Evolutionary conservation across 805 yeast species (phyloP).

Genomic region (Vanderwaltozyma verrucispora): DNA sequence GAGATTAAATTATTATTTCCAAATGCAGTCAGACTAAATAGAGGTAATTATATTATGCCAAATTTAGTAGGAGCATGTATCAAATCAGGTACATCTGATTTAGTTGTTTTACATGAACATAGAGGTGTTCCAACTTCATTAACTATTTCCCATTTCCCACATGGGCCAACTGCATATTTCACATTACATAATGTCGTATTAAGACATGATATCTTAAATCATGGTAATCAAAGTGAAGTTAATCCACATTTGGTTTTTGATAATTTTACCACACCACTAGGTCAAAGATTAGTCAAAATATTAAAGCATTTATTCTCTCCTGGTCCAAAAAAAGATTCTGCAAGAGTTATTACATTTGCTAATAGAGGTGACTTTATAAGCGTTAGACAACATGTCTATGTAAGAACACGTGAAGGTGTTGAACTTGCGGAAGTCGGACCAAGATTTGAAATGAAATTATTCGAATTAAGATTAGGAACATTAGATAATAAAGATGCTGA

Average conservation of each 20-base stretch:
- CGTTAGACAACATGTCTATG: constrained; percentile 93
- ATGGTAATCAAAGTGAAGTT: constrained; percentile 83
- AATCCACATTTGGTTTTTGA: constrained; percentile 93
- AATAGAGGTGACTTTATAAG: constrained; percentile 86
- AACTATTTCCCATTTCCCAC: constrained; percentile 91
- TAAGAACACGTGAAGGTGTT: constrained; percentile 75
- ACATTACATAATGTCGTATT: constrained; percentile 89
- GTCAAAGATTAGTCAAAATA: constrained; percentile 69
- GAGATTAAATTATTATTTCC: constrained; percentile 88
- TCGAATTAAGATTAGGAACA: constrained; percentile 81
- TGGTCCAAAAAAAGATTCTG: constrained; percentile 83
- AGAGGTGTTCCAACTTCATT: constrained; percentile 96
- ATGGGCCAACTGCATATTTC: constrained; percentile 94
- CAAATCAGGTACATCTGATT: constrained; percentile 70
- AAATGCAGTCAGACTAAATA: constrained; percentile 74
- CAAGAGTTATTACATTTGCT: constrained; percentile 87
- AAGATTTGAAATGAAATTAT: constrained; percentile 93
- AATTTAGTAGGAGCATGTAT: constrained; percentile 77
- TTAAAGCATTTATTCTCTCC: constrained; percentile 91
- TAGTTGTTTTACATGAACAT: constrained; percentile 85
- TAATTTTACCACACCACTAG: constrained; percentile 71
- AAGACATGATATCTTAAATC: constrained; percentile 80
- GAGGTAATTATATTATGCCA: constrained; percentile 88
- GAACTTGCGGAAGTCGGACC: constrained; percentile 97
- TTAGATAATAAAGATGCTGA: constrained; percentile 94